phyloP scores from a whole-genome alignment of 2,329 filamentous ascomycete species.

The Penicillium sp. region DNA sequence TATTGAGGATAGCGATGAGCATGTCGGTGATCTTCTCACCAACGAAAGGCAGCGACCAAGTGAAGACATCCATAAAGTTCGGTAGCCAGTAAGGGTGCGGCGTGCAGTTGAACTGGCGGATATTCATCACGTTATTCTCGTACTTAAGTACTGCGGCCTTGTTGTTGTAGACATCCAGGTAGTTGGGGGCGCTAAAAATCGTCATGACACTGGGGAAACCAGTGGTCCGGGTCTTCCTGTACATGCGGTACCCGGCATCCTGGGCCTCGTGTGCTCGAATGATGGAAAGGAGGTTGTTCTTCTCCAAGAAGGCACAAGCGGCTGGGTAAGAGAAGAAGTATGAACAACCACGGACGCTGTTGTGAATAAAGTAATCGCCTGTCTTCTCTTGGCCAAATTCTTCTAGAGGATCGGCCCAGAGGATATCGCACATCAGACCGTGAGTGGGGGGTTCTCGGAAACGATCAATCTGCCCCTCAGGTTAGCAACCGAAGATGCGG shows the following conservation, averaged over 20 bases:
- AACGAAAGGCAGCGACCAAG: conserved; percentile 98
- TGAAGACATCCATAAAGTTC: conserved; percentile 99
- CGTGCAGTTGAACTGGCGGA: conserved; percentile 99
- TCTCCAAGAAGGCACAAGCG: conserved; percentile 95
- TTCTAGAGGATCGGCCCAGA: conserved; percentile 97
- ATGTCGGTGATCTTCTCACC: conserved; percentile 99
- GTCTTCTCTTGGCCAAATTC: conserved; percentile 99
- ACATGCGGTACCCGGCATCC: conserved; percentile 98
- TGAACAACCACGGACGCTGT: conserved; percentile 96
- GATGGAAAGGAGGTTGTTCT: conserved; percentile 96
- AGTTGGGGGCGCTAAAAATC: conserved; percentile 98
- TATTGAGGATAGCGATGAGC: conserved; percentile 98
- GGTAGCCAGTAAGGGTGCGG: conserved; percentile 99
- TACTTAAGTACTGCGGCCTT: conserved; percentile 99
- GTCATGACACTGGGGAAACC: conserved; percentile 99
- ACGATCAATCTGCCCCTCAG: conserved; percentile 75
- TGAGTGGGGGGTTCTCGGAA: conserved; percentile 98
- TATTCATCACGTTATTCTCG: conserved; percentile 99
- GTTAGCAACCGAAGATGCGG: conserved; percentile 23
- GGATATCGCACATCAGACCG: conserved; percentile 97
- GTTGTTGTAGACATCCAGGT: conserved; percentile 99
- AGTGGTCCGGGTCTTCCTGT: conserved; percentile 95
- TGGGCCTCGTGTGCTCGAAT: conserved; percentile 98
- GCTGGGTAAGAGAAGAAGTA: conserved; percentile 99
- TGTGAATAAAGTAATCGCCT: conserved; percentile 95